These are phyloP conservation scores for Pseudisothecium myosuroides DNA, from an alignment of 225 moss, liverwort and hornwort species.

Conservation along the genomic window DNA sequence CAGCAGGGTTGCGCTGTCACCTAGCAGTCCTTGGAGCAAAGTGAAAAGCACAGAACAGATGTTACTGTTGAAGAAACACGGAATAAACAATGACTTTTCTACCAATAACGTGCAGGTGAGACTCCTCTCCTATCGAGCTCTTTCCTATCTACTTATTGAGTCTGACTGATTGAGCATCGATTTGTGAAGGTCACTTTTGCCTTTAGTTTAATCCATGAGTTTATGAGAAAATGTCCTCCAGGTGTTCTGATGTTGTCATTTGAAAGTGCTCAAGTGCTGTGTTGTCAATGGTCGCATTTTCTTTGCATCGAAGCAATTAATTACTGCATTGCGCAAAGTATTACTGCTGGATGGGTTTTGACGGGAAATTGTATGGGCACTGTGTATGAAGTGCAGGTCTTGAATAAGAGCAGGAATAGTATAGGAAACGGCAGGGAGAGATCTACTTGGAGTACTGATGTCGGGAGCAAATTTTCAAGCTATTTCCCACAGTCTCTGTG, in stretches of 20 bases:
- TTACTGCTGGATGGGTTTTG: background rate
- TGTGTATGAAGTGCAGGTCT: constrained; percentile 18
- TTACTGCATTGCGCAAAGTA: background rate
- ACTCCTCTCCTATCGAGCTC: background rate
- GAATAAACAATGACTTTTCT: constrained; percentile 3
- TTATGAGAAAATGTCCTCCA: background rate
- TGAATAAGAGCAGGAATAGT: constrained; percentile 35
- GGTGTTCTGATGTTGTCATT: background rate
- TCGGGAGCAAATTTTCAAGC: constrained; percentile 44
- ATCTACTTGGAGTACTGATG: constrained; percentile 3
- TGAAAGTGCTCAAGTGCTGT: background rate
- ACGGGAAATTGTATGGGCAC: background rate
- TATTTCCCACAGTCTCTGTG: constrained; percentile 54
- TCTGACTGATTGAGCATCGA: background rate
- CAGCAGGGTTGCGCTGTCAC: constrained; percentile 43
- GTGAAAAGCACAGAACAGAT: constrained; percentile 46
- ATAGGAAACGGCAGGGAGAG: constrained; percentile 32
- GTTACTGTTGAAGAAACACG: constrained; percentile 14
- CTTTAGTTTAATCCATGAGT: background rate
- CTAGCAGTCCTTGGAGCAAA: constrained; percentile 70
- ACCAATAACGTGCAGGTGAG: constrained; percentile 29
- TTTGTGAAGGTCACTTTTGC: background rate
- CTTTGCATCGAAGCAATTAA: background rate
- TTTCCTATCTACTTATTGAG: background rate
- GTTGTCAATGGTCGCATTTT: background rate